phyloP scores from a whole-genome alignment of 2,329 filamentous ascomycete genomes.

The Fusarium subglutinans region DNA sequence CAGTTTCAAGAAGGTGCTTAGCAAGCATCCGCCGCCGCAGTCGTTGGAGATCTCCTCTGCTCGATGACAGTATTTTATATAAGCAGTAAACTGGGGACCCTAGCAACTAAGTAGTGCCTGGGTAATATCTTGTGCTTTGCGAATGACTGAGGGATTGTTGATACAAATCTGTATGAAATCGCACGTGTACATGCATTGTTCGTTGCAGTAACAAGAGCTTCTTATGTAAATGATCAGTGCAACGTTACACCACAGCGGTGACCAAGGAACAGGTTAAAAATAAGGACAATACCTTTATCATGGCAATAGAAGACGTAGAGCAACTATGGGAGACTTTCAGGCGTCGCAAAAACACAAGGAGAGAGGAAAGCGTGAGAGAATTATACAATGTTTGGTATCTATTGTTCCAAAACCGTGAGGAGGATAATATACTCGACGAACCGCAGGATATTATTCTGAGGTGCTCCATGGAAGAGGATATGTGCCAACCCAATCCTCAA shows the following conservation, averaged over 20 bases:
- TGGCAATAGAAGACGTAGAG: neutral
- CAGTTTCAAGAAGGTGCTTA: conserved; percentile 37
- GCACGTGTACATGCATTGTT: neutral
- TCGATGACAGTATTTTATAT: neutral
- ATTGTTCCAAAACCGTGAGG: neutral
- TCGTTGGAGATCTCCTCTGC: neutral
- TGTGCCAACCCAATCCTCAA: conserved; percentile 81
- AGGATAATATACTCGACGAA: neutral
- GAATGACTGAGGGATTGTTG: neutral
- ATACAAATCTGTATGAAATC: neutral
- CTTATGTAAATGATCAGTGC: neutral
- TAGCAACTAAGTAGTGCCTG: neutral
- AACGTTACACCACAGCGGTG: neutral
- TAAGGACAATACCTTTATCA: neutral
- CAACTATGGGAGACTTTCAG: neutral
- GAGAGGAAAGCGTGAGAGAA: neutral
- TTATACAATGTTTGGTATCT: neutral
- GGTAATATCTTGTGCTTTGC: neutral
- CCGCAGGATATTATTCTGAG: conserved; percentile 36
- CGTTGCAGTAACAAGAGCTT: neutral
- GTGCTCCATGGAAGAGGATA: conserved; percentile 76
- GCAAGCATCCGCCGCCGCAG: neutral
- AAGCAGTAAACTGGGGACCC: neutral
- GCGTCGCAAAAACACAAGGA: neutral
- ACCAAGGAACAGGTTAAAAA: neutral